Base-by-base conservation (phyloP, 805 yeast genomes). In the Candida easanensis region DNA sequence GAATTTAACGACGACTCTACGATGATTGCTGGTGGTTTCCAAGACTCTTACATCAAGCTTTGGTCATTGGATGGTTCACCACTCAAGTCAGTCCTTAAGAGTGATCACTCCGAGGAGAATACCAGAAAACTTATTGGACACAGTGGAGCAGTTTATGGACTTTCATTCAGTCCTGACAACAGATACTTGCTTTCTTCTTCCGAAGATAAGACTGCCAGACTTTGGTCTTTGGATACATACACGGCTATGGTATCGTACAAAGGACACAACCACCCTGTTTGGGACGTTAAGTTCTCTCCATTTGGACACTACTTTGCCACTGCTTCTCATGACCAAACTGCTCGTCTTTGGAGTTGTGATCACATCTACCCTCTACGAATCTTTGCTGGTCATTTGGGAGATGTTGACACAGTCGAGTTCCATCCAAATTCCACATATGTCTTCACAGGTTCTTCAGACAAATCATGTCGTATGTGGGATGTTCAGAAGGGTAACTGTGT, bases 391-490 rank as follows among this genome's bases (percentile, higher is more conserved):
- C 99, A 93, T 66, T 76, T 90, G 56, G 86, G 88, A 57, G 99
- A 93, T 68, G 98, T 93, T 30, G 98, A 93, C 61, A 82, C 91
- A 53, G 95, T 91, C 28, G 82, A 82, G 38, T 93, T 91, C 76
- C 99, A 93, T 67, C 98, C 99, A 20, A 93, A 93, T 63, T 90
- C 97, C 8, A 85, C 90, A 38, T 93, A 93, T 61, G 81, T 93
- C 6, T 82, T 93, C 58, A 91, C 99, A 0, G 99, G 99, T 6
- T 88, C 96, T 5, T 79, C 90, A 50, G 99, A 93, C 66, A 88
- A 89, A 66, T 88, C 98, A 0, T 84, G 95, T 58, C 76, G 99
- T 50, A 90, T 93, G 97, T 93, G 99, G 99, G 99, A 93, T 63
- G 81, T 93, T 20, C 78, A 82, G 28, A 77, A 82, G 33, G 99